Evolutionary conservation across 1,139 yeast genomes (phyloP).

Genomic region (Taphrina deformans): DNA sequence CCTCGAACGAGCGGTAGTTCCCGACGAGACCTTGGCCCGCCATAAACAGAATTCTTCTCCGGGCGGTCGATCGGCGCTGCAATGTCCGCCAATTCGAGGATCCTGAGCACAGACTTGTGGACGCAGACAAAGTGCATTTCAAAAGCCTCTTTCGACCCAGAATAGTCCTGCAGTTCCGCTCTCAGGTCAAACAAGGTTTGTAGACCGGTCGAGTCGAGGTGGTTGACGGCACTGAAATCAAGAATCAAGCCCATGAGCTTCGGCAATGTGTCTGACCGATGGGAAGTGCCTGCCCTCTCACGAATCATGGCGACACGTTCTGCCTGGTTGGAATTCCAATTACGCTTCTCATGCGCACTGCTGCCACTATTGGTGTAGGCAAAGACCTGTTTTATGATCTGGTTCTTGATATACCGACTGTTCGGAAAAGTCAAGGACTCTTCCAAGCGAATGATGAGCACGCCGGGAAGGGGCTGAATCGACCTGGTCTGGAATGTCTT

Average conservation of each 20-base stretch:
- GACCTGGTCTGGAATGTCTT: slow-evolving; percentile 7
- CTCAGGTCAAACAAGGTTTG: slow-evolving; percentile 77
- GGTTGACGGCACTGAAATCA: slow-evolving; percentile 76
- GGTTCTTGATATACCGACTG: slow-evolving; percentile 70
- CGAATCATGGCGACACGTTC: slow-evolving; percentile 17
- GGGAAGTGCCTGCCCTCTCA: slow-evolving; percentile 16
- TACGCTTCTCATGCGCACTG: neutral
- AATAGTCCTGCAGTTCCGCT: slow-evolving; percentile 68
- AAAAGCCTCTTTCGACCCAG: slow-evolving; percentile 51
- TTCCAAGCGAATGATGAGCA: slow-evolving; percentile 76
- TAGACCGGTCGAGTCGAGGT: slow-evolving; percentile 74
- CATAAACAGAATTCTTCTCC: slow-evolving; percentile 2
- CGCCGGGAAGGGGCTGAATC: slow-evolving; percentile 76
- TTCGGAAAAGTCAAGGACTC: slow-evolving; percentile 84
- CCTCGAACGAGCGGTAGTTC: slow-evolving; percentile 21
- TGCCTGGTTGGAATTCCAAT: slow-evolving; percentile 11
- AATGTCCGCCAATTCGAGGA: slow-evolving; percentile 22
- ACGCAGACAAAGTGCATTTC: slow-evolving; percentile 30
- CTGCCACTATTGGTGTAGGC: slow-evolving; percentile 9
- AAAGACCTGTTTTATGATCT: slow-evolving; percentile 66
- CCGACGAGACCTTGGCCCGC: neutral
- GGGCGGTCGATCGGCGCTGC: slow-evolving; percentile 27
- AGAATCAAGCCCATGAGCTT: slow-evolving; percentile 67
- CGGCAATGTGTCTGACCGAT: slow-evolving; percentile 58
- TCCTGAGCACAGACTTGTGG: slow-evolving; percentile 12